Evolutionary conservation across 2,329 filamentous ascomycete species (phyloP), one percentile per base, ranked within the genome.

Genomic region (Huntiella bhutanensis): DNA sequence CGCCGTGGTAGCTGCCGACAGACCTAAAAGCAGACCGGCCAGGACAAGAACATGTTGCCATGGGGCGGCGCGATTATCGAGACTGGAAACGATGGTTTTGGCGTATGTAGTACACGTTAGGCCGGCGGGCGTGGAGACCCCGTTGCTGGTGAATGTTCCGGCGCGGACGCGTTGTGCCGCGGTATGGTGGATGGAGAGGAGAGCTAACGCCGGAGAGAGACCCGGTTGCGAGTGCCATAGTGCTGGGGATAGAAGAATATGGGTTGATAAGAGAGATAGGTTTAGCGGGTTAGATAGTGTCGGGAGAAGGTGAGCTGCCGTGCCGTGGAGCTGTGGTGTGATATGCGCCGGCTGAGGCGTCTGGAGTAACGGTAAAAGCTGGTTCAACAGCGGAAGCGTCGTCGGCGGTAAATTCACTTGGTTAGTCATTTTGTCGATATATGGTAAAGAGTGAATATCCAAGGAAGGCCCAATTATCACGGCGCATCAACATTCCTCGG

Each of bases 21-120:
- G 13, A 6, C 83, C 85, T 57, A 88, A 71, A 49, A 94, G 62
- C 16, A 93, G 65, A 3, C 85, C 87, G 0, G 78, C 77, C 6
- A 94, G 70, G 4, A 87, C 71, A n/a, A 94, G 66, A 28, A 86
- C 62, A 59, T 94, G 86, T 59, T 85, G 79, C 85, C 85, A 94
- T 56, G 83, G 67, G 19, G 68, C 70, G 12, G 75, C 75, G 39
- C 68, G 66, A 32, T 69, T 69, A 46, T 77, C 73, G 7, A 70
- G 66, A 33, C 73, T 74, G 54, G 69, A 69, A 38, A 69, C 66
- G 3, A 77, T 66, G 1, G 71, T 71, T 15, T 67, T 64, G 6
- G 71, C 63, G 73, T 74, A 78, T 16, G 62, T 64, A 43, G 74
- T 69, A 52, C 65, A 65, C 19, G 57, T 51, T 6, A 75, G 51